Conservation (phyloP, 352 stramenopile genomes). For the Globisporangium heterothallicum region DNA sequence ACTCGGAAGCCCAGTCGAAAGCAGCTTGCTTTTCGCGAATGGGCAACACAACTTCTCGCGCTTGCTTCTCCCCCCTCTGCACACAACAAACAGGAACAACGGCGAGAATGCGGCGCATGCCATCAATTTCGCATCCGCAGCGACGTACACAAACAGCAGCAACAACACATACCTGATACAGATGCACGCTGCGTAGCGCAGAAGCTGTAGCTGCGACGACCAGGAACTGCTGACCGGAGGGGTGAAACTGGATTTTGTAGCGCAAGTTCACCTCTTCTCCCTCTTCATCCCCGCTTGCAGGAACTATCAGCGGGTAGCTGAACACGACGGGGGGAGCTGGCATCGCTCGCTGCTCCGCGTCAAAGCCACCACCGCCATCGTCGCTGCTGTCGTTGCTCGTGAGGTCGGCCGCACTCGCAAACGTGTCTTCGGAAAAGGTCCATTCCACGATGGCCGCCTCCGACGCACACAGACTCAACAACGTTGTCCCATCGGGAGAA, state of each 20-base stretch:
- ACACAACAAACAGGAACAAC: too few relatives aligned
- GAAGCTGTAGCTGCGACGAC: background rate
- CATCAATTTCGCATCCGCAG: too few relatives aligned
- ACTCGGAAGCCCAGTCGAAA: too few relatives aligned
- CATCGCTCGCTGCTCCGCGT: background rate
- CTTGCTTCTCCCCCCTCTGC: too few relatives aligned
- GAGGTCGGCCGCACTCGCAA: background rate
- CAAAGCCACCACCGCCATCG: background rate
- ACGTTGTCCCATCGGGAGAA: conserved; percentile 3
- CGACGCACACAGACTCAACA: conserved; percentile 2
- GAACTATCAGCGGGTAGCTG: conserved; percentile 1
- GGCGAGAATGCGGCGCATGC: too few relatives aligned
- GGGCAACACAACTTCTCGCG: too few relatives aligned
- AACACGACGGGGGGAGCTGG: background rate
- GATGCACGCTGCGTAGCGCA: background rate
- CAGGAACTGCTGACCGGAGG: conserved; percentile 3
- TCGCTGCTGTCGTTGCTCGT: conserved; percentile 13
- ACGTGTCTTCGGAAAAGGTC: conserved; percentile 4
- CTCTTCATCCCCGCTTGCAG: background rate
- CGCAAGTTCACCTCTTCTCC: background rate
- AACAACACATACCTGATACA: conserved; percentile 8
- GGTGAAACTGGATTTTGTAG: conserved; percentile 8
- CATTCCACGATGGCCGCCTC: conserved; percentile 5
- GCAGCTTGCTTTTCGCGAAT: too few relatives aligned
- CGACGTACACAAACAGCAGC: too few relatives aligned